Conservation (phyloP, 495 filamentous ascomycete genomes). For the Hypoxylon crocopeplum region DNA sequence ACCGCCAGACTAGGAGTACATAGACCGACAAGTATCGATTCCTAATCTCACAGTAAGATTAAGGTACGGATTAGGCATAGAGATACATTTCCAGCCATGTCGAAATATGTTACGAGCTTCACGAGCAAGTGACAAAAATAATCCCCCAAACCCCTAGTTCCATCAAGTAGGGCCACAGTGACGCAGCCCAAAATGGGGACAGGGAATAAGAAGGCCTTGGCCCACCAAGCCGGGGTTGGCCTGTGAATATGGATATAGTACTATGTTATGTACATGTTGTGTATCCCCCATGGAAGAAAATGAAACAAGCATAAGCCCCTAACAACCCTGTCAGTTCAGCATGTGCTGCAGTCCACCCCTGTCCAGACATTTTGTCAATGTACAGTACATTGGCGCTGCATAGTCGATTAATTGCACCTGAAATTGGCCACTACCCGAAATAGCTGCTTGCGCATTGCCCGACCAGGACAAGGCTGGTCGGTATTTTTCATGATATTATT, state of each 20-base stretch:
- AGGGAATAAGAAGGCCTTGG: slow-evolving; percentile 27
- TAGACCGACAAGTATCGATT: slow-evolving; percentile 17
- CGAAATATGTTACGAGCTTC: slow-evolving; percentile 13
- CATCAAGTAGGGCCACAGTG: slow-evolving; percentile 35
- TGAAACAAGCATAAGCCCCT: slow-evolving; percentile 41
- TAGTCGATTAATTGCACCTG: slow-evolving; percentile 37
- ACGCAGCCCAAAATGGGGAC: slow-evolving; percentile 36
- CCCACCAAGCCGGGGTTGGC: slow-evolving; percentile 11
- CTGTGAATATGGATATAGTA: slow-evolving; percentile 9
- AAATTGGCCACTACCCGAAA: slow-evolving; percentile 37
- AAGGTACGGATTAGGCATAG: slow-evolving; percentile 20
- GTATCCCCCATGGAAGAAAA: slow-evolving; percentile 36
- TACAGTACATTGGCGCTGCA: slow-evolving; percentile 31
- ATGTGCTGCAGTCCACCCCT: slow-evolving; percentile 37
- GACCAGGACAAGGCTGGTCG: slow-evolving; percentile 29
- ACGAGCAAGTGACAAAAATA: slow-evolving; percentile 38
- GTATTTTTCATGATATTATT: slow-evolving; percentile 5
- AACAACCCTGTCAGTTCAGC: slow-evolving; percentile 35
- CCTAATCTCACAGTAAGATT: slow-evolving; percentile 36
- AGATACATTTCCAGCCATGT: slow-evolving; percentile 31
- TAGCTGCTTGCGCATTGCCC: slow-evolving; percentile 28
- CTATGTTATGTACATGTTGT: slow-evolving; percentile 15
- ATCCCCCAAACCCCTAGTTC: slow-evolving; percentile 16
- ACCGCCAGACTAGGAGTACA: slow-evolving; percentile 29
- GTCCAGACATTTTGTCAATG: slow-evolving; percentile 29